Evolutionary conservation across 2,329 filamentous ascomycete genomes (phyloP), one percentile per base, ranked within the genome.

Genomic region (Davidsoniella virescens): DNA sequence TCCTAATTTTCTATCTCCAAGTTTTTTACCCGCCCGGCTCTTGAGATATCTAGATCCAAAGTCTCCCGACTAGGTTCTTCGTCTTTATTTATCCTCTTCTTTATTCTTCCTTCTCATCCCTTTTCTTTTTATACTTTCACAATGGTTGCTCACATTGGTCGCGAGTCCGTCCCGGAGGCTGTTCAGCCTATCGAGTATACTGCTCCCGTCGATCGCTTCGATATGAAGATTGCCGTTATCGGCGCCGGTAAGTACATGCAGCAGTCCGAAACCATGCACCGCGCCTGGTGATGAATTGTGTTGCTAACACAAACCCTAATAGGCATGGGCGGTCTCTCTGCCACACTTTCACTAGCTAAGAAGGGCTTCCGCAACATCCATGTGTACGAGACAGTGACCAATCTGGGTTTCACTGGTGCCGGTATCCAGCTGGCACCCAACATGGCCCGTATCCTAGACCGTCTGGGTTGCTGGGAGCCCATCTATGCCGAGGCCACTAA

Each of bases 341-440:
- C 70, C 47, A 83, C 84, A 5, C 71, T 90, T 36, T 76, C 83
- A 10, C 72, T 90, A 36, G 83, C 84, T 39, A 82, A 82, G 64
- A 78, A 80, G 57, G 85, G 84, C 6, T 88, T 90, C 64, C 75
- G 70, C 55, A 68, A 82, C 52, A 80, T 90, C 58, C 70, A 81
- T 50, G 76, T 90, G 47, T 90, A 79, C 61, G 85, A 90, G 61
- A 75, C 72, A 36, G 84, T 84, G 0, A 75, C 80, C 4, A 75
- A 78, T 56, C 71, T 90, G 3, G 84, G 84, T 4, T 90, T 90
- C 58, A 84, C 90, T 1, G 86, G 86, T 20, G 86, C 86, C 1
- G 86, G 86, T 4, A 90, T 92, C 56, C 86, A 93, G 61, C 70
- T 90, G 52, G 83, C 85, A 0, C 85, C 85, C 0, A 93, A 92